phyloP scores from a whole-genome alignment of 148 eudicot genomes.

The Talinum fruticosum region DNA sequence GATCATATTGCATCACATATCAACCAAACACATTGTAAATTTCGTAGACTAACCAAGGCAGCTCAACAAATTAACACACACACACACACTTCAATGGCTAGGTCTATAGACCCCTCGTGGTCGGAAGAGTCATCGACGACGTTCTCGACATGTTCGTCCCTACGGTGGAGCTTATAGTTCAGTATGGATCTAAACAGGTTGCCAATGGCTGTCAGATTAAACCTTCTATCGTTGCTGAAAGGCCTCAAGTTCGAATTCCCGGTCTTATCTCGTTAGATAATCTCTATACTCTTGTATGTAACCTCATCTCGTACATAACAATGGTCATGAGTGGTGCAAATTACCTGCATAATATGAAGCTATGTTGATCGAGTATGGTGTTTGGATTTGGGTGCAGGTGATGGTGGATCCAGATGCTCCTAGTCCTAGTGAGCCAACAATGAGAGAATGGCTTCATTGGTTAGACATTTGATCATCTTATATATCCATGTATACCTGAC shows the following conservation, averaged over 20 bases:
- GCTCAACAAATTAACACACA: neutral
- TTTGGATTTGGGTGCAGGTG: conserved; percentile 26
- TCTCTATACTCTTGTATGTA: conserved; percentile 35
- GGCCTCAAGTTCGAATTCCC: conserved; percentile 28
- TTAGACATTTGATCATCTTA: neutral
- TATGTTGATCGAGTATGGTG: neutral
- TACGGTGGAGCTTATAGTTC: conserved; percentile 20
- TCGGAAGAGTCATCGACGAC: conserved; percentile 43
- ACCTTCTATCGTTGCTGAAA: conserved; percentile 30
- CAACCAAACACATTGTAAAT: neutral
- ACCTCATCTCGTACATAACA: too few relatives aligned
- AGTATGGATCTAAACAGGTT: conserved; percentile 33
- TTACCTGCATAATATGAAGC: neutral
- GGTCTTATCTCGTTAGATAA: conserved; percentile 7
- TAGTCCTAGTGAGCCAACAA: conserved; percentile 47
- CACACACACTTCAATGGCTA: conserved; percentile 8
- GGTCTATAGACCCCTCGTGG: conserved; percentile 33
- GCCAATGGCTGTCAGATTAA: conserved; percentile 39
- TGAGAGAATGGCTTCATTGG: conserved; percentile 51
- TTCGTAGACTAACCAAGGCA: too few relatives aligned
- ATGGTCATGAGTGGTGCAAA: too few relatives aligned
- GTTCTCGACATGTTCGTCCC: conserved; percentile 45
- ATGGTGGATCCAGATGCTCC: conserved; percentile 63
- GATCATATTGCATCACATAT: neutral
- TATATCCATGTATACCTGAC: neutral